Conservation (phyloP, 768 basidiomycete genomes). For the Fibroporia radiculosa region DNA sequence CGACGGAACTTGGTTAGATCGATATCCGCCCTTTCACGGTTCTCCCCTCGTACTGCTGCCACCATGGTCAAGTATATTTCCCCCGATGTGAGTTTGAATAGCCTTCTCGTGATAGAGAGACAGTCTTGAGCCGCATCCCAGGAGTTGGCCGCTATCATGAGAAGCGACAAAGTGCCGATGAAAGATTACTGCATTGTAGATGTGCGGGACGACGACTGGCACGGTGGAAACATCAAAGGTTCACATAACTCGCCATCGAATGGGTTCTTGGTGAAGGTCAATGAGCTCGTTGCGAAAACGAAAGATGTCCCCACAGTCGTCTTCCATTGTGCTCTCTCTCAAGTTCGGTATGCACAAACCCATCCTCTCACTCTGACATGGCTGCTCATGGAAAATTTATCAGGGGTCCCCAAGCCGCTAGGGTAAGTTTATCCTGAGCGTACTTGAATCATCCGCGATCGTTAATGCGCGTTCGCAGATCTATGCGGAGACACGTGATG, state of each 20-base stretch:
- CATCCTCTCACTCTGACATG: neutral
- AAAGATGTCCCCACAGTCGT: constrained; percentile 57
- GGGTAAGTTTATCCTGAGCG: neutral
- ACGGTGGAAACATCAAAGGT: constrained; percentile 71
- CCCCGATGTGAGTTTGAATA: constrained; percentile 29
- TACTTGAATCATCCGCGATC: neutral
- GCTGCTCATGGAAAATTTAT: neutral
- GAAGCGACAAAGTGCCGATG: constrained; percentile 47
- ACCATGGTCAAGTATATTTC: constrained; percentile 33
- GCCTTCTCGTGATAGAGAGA: neutral
- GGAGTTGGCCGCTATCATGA: constrained; percentile 67
- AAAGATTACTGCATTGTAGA: constrained; percentile 75
- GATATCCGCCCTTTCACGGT: neutral
- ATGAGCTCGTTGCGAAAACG: constrained; percentile 49
- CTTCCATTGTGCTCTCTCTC: constrained; percentile 76
- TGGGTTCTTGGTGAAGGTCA: constrained; percentile 49
- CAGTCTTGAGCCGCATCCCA: constrained; percentile 20
- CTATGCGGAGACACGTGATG: constrained; percentile 55
- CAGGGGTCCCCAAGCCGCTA: constrained; percentile 64
- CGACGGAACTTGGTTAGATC: neutral
- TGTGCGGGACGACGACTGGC: constrained; percentile 78
- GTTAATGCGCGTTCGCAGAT: constrained; percentile 32
- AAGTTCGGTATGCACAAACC: constrained; percentile 51
- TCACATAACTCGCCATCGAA: constrained; percentile 55
- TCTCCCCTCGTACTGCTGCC: constrained; percentile 1